phyloP scores from a whole-genome alignment of 441 rosid species.

The Gossypium davidsonii region DNA sequence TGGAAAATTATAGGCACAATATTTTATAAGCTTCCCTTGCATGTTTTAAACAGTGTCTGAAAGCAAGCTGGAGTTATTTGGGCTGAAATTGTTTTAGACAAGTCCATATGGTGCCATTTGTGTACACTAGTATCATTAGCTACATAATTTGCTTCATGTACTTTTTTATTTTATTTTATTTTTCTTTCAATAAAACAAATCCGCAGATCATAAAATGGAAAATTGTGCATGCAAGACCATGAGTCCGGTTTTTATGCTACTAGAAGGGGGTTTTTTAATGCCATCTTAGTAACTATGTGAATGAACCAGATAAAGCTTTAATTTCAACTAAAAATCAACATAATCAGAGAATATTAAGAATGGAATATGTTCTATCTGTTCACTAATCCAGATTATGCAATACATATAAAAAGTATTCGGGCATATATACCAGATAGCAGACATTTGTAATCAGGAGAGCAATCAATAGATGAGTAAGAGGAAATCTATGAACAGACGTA shows the following conservation, averaged over 20 bases:
- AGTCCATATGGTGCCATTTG: background rate
- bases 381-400: too few relatives aligned
- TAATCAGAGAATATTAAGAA: background rate
- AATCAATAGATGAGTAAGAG: background rate
- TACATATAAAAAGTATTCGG: background rate
- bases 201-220: background rate
- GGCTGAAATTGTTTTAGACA: slow-evolving; percentile 14
- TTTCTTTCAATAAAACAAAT: background rate
- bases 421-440: background rate
- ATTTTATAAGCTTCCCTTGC: background rate
- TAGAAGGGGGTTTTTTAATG: too few relatives aligned
- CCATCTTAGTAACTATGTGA: too few relatives aligned
- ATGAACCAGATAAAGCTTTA: too few relatives aligned
- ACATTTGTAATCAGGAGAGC: background rate
- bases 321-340: background rate
- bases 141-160: background rate
- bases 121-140: background rate
- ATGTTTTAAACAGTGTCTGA: slow-evolving; percentile 34
- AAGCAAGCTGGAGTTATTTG: slow-evolving; percentile 27
- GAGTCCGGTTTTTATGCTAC: background rate
- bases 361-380: too few relatives aligned
- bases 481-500: background rate
- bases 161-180: background rate
- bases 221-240: background rate
- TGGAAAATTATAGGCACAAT: background rate